These are phyloP conservation scores for Mycena metata DNA, from an alignment of 768 basidiomycete species.

Conservation along the genomic window DNA sequence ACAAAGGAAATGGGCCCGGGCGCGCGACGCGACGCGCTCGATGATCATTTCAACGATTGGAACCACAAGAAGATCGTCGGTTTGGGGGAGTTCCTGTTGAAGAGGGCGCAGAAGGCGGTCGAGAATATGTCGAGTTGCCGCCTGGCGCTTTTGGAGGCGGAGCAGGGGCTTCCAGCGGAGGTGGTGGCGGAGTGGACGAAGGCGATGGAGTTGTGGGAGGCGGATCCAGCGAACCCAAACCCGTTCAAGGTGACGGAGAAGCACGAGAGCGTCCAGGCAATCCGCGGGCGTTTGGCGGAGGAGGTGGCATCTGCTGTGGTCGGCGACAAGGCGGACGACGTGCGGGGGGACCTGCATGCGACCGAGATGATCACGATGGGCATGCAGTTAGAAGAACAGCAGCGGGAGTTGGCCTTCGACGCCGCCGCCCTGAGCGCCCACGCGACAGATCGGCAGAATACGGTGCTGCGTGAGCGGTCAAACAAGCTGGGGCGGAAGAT, in stretches of 20 bases:
- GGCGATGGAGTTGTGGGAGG: slow-evolving; percentile 14
- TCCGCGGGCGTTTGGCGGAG: background rate
- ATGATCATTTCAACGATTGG: slow-evolving; percentile 27
- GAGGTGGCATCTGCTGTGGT: background rate
- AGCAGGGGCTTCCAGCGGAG: background rate
- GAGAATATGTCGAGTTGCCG: background rate
- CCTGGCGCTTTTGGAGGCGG: slow-evolving; percentile 1
- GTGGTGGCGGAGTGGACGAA: background rate
- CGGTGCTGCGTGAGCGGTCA: background rate
- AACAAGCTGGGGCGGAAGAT: slow-evolving; percentile 17
- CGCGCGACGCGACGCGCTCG: slow-evolving; percentile 4
- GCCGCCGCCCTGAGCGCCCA: background rate
- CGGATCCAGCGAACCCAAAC: background rate
- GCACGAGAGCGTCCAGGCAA: background rate
- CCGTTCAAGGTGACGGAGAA: slow-evolving; percentile 6
- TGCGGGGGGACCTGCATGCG: slow-evolving; percentile 3
- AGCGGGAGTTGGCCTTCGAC: background rate
- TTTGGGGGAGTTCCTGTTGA: slow-evolving; percentile 1
- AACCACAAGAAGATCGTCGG: slow-evolving; percentile 30
- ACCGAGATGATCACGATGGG: slow-evolving; percentile 12
- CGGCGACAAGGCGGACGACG: background rate
- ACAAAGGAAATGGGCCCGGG: slow-evolving; percentile 56
- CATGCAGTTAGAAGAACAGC: slow-evolving; percentile 16
- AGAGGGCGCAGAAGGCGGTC: slow-evolving; percentile 4
- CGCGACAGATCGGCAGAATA: slow-evolving; percentile 4